phyloP scores from a whole-genome alignment of 208 protist species.

The Acanthamoeba triangularis region DNA sequence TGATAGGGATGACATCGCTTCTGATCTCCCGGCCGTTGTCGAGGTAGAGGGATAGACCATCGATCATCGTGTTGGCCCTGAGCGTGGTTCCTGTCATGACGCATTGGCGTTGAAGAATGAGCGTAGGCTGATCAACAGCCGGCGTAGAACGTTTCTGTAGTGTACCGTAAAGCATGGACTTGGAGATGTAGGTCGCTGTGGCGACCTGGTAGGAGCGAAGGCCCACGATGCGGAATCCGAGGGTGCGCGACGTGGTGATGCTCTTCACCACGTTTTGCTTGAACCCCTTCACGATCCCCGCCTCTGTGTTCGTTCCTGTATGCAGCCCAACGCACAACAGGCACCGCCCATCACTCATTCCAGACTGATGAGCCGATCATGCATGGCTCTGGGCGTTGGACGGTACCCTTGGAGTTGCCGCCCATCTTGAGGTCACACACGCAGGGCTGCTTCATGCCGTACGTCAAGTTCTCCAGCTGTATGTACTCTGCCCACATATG shows the following conservation, averaged over 20 bases:
- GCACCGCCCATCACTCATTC: neutral
- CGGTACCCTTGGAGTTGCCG: neutral
- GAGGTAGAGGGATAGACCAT: neutral
- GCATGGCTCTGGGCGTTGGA: neutral
- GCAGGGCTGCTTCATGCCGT: conserved; percentile 11
- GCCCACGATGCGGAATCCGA: conserved; percentile 26
- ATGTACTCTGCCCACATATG: neutral
- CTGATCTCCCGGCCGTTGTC: conserved; percentile 7
- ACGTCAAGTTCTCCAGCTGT: conserved; percentile 19
- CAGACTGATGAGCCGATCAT: neutral
- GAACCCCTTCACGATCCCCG: neutral
- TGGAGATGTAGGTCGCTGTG: neutral
- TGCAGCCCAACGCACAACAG: neutral
- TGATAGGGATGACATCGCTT: neutral
- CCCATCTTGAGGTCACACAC: conserved; percentile 53
- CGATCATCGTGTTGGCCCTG: neutral
- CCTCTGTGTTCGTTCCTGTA: neutral
- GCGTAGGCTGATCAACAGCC: neutral
- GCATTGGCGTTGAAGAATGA: neutral
- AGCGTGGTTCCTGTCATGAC: neutral
- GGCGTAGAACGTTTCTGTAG: neutral
- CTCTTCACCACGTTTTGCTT: conserved; percentile 27
- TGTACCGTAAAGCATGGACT: conserved; percentile 26
- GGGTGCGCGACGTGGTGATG: conserved; percentile 38
- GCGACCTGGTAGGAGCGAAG: conserved; percentile 7